Evolutionary conservation across 1,139 yeast genomes (phyloP), one percentile per base, ranked within the genome.

Genomic region (Magnusiomyces sp.): DNA sequence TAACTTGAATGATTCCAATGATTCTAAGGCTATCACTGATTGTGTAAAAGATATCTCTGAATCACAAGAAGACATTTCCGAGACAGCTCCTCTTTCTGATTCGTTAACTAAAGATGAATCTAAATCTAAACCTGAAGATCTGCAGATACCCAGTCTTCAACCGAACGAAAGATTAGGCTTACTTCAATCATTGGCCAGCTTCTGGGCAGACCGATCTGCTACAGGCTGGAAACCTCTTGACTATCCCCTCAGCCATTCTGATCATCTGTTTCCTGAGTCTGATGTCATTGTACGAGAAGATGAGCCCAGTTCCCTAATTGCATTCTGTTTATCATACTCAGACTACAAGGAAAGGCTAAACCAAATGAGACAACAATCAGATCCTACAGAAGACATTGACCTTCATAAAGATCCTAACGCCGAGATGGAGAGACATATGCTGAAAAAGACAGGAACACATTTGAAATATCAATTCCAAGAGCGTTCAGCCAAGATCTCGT

Each of bases 201-300:
- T 92, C 67, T 92, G 98, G 98, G 97, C 97, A 0, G 98, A 94
- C 67, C 71, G 98, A 59, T 86, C 97, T 1, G 92, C 97, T 0
- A 85, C 95, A 2, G 76, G 94, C 20, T 94, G 98, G 98, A 89
- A 86, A 57, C 95, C 97, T 0, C 70, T 94, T 40, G 83, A 79
- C 19, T 90, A 89, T 65, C 97, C 97, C 0, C 71, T 90, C n/a
- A 52, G 53, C 3, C 62, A 63, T 2, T 77, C 83, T 1, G 97
- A 94, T 61, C 98, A 94, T 64, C 80, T 94, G 5, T 92, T 92
- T 71, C 89, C 89, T 9, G 97, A 94, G 62, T 86, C 95, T 5
- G 90, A 88, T 64, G 95, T 94, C 16, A 84, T 94, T 55, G 95
- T 92, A 5, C 73, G 98, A 48, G 99, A 94, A 62, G 97, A 89